phyloP scores from a whole-genome alignment of 768 basidiomycete species.

The Hygrocybe coccinea region DNA sequence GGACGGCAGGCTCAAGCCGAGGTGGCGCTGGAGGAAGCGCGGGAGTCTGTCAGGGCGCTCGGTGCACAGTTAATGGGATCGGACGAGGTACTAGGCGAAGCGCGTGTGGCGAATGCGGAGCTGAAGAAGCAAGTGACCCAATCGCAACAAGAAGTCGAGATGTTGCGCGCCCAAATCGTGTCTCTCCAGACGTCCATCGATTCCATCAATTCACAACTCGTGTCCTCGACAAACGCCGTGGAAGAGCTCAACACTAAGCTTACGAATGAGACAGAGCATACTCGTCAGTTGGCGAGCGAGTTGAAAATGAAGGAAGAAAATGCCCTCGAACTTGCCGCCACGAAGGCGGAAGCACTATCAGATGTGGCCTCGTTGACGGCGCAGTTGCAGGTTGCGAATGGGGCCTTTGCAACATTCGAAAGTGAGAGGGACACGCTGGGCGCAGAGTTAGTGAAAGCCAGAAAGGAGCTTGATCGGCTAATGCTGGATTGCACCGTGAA shows the following conservation, averaged over 20 bases:
- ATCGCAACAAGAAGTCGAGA: background rate
- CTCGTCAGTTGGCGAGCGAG: background rate
- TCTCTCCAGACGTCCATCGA: background rate
- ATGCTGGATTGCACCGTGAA: background rate
- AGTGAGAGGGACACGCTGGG: background rate
- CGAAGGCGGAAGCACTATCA: too few species aligned
- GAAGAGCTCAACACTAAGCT: background rate
- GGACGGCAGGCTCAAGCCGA: background rate
- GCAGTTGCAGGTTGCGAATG: too few species aligned
- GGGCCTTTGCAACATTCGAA: background rate
- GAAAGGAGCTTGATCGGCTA: background rate
- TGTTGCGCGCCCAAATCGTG: background rate
- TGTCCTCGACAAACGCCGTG: background rate
- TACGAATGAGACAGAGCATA: background rate
- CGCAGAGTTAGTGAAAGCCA: background rate
- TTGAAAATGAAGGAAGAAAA: background rate
- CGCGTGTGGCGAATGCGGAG: constrained; percentile 1
- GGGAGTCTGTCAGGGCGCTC: background rate
- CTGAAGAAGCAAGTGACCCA: background rate
- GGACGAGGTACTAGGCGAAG: background rate
- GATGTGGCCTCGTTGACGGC: too few species aligned
- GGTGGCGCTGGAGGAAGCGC: constrained; percentile 2
- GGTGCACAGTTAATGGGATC: background rate
- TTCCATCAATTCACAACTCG: background rate
- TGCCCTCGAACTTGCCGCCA: too few species aligned